Evolutionary conservation across 352 stramenopile genomes (phyloP), one percentile per base, ranked within the genome.

Genomic region (Sclerospora graminicola): DNA sequence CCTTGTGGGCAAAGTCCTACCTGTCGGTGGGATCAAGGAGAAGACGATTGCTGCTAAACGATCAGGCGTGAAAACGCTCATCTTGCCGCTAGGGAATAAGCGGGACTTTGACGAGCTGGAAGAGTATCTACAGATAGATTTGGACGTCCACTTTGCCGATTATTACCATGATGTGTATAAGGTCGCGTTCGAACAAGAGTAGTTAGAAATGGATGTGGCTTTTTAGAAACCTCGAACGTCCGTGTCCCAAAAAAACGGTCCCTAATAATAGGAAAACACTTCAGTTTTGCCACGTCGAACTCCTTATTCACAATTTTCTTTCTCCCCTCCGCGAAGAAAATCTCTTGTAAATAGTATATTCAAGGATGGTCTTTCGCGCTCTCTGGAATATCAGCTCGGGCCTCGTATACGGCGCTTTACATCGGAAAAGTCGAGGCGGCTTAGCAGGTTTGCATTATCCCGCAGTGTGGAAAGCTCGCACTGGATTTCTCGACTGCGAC

Each of bases 1-100:
- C 0, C 51, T 96, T 8, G 74, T 75, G 14, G 86, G 84, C 19
- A 71, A 92, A 16, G 85, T 95, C 44, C 49, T 96, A n/a, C 83
- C 86, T 1, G 81, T 96, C 26, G 83, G 84, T n/a, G 86, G 84
- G 14, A 87, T 96, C 36, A 83, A 86, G 14, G 83, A 96, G 43
- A 96, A 95, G 59, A 75, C 94, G 13, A 54, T 95, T 9, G 82
- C 83, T 20, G 86, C 86, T 16, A 82, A 88, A 48, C 74, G 82
- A 11, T 84, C 81, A 13, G 84, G 83, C 2, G 89, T 95, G 46
- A 82, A 78, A 48, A 81, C 76, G 20, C 63, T 94, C 10, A 70
- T 94, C 19, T 45, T 92, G 14, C 82, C 82, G 2, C 64, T 66
- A 29, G 76, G 69, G 27, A 94, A 94, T 45, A 53, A 78, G 39